phyloP scores from a whole-genome alignment of 306 rosid genomes.

The Prunus salicina region DNA sequence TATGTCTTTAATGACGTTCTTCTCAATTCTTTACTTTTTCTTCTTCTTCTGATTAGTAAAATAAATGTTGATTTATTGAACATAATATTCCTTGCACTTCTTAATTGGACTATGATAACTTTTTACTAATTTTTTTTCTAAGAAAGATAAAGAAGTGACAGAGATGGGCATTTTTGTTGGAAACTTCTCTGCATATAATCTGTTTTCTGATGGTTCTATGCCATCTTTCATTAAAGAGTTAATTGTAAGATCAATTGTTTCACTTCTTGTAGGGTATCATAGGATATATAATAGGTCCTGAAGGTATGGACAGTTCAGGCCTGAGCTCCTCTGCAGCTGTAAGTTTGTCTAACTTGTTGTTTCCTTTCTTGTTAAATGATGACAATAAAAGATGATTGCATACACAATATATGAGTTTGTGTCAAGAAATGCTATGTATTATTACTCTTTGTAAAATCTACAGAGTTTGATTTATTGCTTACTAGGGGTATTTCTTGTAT shows the following conservation, averaged over 20 bases:
- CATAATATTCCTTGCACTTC: neutral
- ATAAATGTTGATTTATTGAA: neutral
- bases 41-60: neutral
- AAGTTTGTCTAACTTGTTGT: slow-evolving; percentile 34
- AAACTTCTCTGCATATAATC: neutral
- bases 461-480: neutral
- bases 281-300: slow-evolving; percentile 72
- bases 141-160: neutral
- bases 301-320: slow-evolving; percentile 91
- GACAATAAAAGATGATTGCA: slow-evolving; percentile 17
- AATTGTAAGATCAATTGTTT: slow-evolving; percentile 19
- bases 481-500: neutral
- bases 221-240: slow-evolving; percentile 3
- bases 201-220: neutral
- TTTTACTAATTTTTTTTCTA: neutral
- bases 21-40: neutral
- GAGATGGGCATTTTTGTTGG: neutral
- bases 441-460: neutral
- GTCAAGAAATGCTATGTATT: neutral
- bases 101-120: slow-evolving; percentile 5
- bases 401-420: neutral
- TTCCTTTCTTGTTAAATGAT: slow-evolving; percentile 19
- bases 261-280: slow-evolving; percentile 68
- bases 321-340: slow-evolving; percentile 99
- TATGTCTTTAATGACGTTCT: slow-evolving; percentile 20